These are phyloP conservation scores for Fusarium xylarioides DNA, from an alignment of 2,329 filamentous ascomycete species.

Conservation along the genomic window DNA sequence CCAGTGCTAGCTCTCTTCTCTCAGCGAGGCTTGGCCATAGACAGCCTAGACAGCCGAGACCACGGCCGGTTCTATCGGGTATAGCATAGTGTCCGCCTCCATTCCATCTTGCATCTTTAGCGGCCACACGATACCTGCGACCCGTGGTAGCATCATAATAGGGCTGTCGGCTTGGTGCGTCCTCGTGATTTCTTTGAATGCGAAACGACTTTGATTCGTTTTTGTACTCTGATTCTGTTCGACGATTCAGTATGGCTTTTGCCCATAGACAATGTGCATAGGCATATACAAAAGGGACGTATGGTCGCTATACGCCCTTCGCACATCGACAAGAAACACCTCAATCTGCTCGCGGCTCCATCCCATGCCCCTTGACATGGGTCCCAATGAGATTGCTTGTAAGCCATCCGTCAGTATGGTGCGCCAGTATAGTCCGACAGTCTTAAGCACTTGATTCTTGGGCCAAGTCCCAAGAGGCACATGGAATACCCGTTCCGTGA, in stretches of 20 bases:
- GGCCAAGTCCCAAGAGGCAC: conserved; percentile 65
- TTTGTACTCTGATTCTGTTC: not conserved
- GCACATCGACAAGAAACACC: conserved; percentile 57
- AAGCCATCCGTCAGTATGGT: conserved; percentile 60
- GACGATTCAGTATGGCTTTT: conserved; percentile 53
- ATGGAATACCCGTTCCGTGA: conserved; percentile 59
- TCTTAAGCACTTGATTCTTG: conserved; percentile 60
- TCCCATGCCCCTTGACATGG: conserved; percentile 59
- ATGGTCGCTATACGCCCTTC: conserved; percentile 59
- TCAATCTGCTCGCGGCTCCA: conserved; percentile 61
- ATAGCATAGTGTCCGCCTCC: conserved; percentile 2
- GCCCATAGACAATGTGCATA: conserved; percentile 63
- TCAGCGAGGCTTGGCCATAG: not conserved
- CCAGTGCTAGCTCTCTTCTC: not conserved
- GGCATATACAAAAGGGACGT: conserved; percentile 63
- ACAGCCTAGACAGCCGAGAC: not conserved
- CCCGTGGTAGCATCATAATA: not conserved
- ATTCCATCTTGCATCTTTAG: conserved; percentile 8
- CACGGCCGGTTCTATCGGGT: not conserved
- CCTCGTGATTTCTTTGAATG: not conserved
- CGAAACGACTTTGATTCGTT: not conserved
- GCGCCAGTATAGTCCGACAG: conserved; percentile 61
- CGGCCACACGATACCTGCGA: not conserved
- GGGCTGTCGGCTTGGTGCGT: not conserved
- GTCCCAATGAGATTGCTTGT: conserved; percentile 61